Evolutionary conservation across 192 early-diverging fungal genomes (phyloP).

Genomic region (Umbelopsis sp.): DNA sequence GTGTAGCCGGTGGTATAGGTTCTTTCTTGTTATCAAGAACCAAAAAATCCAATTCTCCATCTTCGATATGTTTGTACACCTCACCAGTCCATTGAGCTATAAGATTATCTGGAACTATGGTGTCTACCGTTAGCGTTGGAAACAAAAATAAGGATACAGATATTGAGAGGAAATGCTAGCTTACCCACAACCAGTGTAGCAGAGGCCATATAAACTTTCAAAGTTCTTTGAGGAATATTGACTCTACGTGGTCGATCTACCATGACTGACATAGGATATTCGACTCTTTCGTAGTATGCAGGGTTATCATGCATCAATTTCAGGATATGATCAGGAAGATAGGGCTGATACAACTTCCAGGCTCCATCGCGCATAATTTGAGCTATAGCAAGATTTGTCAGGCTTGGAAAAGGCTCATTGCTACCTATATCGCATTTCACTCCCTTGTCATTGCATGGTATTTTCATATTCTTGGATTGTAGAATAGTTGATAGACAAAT

Average conservation of each 20-base stretch:
- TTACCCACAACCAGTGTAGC: constrained; percentile 66
- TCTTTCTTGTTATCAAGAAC: constrained; percentile 45
- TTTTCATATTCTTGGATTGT: constrained; percentile 52
- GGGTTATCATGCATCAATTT: constrained; percentile 44
- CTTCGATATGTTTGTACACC: constrained; percentile 74
- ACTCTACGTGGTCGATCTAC: constrained; percentile 20
- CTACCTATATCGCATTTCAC: background rate
- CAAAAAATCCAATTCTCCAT: constrained; percentile 44
- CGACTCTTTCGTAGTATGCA: constrained; percentile 51
- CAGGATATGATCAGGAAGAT: constrained; percentile 39
- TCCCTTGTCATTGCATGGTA: constrained; percentile 17
- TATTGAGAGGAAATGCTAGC: background rate
- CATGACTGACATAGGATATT: constrained; percentile 6
- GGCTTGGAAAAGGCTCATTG: constrained; percentile 16
- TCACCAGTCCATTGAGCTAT: constrained; percentile 78
- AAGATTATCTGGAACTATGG: constrained; percentile 69
- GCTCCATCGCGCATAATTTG: constrained; percentile 47
- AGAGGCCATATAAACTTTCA: constrained; percentile 61
- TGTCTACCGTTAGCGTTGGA: background rate
- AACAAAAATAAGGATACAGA: background rate
- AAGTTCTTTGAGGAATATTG: background rate
- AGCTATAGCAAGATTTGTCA: constrained; percentile 48
- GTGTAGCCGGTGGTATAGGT: constrained; percentile 48
- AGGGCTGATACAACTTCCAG: constrained; percentile 45
- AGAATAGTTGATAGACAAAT: constrained; percentile 69